Evolutionary conservation across 306 rosid genomes (phyloP).

Genomic region (Cajanus cajan): DNA sequence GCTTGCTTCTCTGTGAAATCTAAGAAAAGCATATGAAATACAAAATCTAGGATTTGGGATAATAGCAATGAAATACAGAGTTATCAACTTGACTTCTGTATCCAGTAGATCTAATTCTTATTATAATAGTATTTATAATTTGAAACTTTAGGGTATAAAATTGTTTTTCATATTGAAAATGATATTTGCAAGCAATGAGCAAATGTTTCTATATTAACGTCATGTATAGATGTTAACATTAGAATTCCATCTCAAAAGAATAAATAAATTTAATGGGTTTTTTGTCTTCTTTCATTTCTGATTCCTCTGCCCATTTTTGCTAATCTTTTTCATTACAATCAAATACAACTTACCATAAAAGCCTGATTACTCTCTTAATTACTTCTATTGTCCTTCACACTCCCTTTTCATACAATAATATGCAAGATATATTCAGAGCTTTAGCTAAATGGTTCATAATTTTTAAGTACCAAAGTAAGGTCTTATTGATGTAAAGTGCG

Average conservation of each 20-base stretch:
- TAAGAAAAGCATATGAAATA: neutral
- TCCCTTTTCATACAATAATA: no score
- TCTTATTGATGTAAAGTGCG: neutral
- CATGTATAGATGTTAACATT: neutral
- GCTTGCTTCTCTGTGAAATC: neutral
- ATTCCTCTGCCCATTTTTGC: neutral
- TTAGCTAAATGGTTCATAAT: neutral
- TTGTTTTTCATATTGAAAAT: neutral
- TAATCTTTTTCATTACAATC: neutral
- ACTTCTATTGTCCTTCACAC: no score
- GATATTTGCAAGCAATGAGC: neutral
- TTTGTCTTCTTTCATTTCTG: neutral
- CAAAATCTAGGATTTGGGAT: neutral
- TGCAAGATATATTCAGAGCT: no score
- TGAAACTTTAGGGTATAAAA: neutral
- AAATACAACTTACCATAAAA: neutral
- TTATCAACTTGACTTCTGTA: neutral
- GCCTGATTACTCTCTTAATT: neutral
- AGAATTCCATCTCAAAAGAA: neutral
- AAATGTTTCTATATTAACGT: neutral
- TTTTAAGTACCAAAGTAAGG: neutral
- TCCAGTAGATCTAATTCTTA: neutral
- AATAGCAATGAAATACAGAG: neutral
- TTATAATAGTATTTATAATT: no score
- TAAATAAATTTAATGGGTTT: no score